Conservation (phyloP, 345 rosid species). For the Eucalyptus marginata region DNA sequence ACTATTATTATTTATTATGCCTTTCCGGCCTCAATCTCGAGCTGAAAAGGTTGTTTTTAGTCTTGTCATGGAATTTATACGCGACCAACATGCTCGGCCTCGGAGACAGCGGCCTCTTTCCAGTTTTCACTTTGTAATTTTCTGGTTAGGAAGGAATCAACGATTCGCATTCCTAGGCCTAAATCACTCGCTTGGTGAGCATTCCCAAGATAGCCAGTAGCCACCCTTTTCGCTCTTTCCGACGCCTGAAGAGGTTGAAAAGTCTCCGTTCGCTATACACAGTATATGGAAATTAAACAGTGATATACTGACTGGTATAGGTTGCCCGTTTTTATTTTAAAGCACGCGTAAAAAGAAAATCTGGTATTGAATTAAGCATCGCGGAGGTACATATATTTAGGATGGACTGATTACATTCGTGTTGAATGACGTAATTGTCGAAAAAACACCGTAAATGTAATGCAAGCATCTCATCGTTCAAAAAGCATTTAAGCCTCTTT, state of each 20-base stretch:
- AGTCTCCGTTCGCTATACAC: background rate
- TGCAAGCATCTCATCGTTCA: background rate
- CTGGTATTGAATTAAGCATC: background rate
- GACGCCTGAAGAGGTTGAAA: background rate
- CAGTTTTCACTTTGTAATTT: background rate
- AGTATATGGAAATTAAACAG: background rate
- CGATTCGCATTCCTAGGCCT: background rate
- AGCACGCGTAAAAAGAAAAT: accelerated
- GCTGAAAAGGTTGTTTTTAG: background rate
- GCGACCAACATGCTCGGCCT: background rate
- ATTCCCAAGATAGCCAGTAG: background rate
- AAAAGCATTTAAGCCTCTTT: background rate
- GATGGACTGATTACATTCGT: background rate
- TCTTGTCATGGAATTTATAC: background rate
- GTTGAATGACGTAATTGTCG: background rate
- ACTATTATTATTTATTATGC: background rate
- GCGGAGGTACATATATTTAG: accelerated
- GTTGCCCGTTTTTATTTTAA: background rate
- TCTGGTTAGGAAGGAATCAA: background rate
- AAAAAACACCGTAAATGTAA: background rate
- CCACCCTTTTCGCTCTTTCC: background rate
- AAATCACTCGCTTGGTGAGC: background rate
- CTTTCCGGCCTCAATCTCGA: background rate
- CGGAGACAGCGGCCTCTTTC: background rate
- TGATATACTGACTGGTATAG: accelerated